phyloP scores from a whole-genome alignment of 2,329 filamentous ascomycete genomes.

The Trichoderma sp. region DNA sequence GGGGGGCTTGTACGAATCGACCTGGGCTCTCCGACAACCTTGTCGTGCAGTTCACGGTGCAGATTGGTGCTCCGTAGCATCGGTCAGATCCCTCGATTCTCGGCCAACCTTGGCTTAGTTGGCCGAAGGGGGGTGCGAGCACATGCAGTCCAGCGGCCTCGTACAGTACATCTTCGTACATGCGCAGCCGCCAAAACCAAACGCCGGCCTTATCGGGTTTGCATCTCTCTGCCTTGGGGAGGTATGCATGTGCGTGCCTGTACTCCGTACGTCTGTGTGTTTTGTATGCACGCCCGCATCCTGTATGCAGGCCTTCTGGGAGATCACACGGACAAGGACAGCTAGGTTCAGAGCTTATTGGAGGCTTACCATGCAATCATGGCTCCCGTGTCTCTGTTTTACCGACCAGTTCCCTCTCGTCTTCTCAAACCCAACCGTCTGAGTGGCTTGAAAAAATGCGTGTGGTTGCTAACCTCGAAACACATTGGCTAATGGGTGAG shows the following conservation, averaged over 20 bases:
- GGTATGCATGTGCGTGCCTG: conserved; percentile 1
- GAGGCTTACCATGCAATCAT: background rate
- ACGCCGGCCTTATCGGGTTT: conserved; percentile 1
- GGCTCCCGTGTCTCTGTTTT: background rate
- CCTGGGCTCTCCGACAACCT: conserved; percentile 8
- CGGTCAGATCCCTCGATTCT: conserved; percentile 20
- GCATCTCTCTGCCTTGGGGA: background rate
- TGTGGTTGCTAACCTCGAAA: background rate
- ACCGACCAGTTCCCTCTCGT: background rate
- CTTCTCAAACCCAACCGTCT: background rate
- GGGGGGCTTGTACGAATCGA: background rate
- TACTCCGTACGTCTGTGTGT: background rate
- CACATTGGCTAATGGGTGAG: background rate
- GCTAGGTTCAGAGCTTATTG: background rate
- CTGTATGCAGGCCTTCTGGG: conserved; percentile 11
- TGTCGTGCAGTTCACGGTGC: background rate
- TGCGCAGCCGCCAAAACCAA: background rate
- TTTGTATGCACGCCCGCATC: background rate
- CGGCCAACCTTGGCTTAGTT: conserved; percentile 20
- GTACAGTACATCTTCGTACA: background rate
- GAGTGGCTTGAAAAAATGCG: background rate
- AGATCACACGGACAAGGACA: conserved; percentile 14
- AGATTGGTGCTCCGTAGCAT: conserved; percentile 8
- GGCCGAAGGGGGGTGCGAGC: conserved; percentile 17
- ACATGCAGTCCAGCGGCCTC: background rate